Conservation (phyloP, 352 stramenopile genomes). For the Phytophthora sojae region DNA sequence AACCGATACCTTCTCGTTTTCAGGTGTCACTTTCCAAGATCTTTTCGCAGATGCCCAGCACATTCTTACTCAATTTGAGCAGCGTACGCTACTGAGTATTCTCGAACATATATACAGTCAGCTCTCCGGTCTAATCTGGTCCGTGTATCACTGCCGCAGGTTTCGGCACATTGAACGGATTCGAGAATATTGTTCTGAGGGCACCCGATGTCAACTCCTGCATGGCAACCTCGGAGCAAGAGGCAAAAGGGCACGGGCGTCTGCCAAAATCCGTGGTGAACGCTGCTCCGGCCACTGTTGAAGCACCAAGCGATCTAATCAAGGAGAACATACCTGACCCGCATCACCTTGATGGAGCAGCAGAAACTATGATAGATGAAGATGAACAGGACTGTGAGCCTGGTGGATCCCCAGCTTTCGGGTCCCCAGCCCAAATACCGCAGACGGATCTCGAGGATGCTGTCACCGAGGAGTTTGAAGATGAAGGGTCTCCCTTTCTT, state of each 20-base stretch:
- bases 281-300: not conserved
- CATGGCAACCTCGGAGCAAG: slow-evolving; percentile 8
- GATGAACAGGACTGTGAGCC: slow-evolving; percentile 9
- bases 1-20: slow-evolving; percentile 7
- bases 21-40: slow-evolving; percentile 42
- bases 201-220: slow-evolving; percentile 8
- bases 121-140: slow-evolving; percentile 1
- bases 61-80: slow-evolving; percentile 54
- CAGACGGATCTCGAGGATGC: slow-evolving; percentile 1
- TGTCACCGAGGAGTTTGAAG: not conserved
- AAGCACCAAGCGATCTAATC: not conserved
- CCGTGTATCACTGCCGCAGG: slow-evolving; percentile 30
- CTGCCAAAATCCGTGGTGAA: not conserved
- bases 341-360: slow-evolving; percentile 2
- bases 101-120: not conserved
- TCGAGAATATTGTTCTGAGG: slow-evolving; percentile 44
- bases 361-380: not conserved
- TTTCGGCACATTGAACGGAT: slow-evolving; percentile 45
- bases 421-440: slow-evolving; percentile 3
- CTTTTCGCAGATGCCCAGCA: slow-evolving; percentile 41
- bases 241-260: slow-evolving; percentile 8
- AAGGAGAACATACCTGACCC: not conserved
- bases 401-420: not conserved
- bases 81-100: slow-evolving; percentile 38
- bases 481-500: slow-evolving; percentile 6